Evolutionary conservation across 1,284 basidiomycete species (phyloP).

Genomic region (Ceratobasidium sp.): DNA sequence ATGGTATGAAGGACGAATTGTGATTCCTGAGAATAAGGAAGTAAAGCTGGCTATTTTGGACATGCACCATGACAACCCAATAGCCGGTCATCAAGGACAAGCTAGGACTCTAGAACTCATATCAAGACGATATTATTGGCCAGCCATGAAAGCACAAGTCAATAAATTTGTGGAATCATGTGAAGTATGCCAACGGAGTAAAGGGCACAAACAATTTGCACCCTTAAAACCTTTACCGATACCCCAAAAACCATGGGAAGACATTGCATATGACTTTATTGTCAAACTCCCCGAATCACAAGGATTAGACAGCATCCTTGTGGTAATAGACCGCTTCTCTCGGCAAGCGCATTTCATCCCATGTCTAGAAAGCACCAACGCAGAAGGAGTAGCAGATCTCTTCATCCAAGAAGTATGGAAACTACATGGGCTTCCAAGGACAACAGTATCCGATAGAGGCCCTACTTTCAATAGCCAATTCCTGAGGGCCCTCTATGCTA

Average conservation of each 20-base stretch:
- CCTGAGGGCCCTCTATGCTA: too few species aligned
- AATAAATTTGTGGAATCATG: slow-evolving; percentile 43
- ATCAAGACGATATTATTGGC: slow-evolving; percentile 47
- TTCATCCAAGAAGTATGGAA: too few species aligned
- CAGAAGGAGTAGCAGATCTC: too few species aligned
- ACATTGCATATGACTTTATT: background rate
- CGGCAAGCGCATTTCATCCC: background rate
- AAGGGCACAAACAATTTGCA: background rate
- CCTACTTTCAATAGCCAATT: too few species aligned
- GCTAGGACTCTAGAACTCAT: slow-evolving; percentile 45
- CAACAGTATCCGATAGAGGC: too few species aligned
- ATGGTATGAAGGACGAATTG: background rate
- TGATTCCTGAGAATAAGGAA: background rate
- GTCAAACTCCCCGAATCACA: background rate
- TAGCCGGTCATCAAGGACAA: slow-evolving; percentile 4
- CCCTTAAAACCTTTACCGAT: background rate
- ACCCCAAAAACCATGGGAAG: background rate
- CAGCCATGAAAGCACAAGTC: slow-evolving; percentile 43
- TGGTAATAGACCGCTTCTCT: background rate
- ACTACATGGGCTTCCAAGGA: too few species aligned
- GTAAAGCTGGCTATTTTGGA: background rate
- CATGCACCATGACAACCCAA: slow-evolving; percentile 46
- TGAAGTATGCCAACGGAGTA: background rate
- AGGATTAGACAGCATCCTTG: background rate
- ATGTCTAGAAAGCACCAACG: too few species aligned